These are phyloP conservation scores for Ochetophila trinervis DNA, from an alignment of 306 rosid genomes.

Conservation along the genomic window DNA sequence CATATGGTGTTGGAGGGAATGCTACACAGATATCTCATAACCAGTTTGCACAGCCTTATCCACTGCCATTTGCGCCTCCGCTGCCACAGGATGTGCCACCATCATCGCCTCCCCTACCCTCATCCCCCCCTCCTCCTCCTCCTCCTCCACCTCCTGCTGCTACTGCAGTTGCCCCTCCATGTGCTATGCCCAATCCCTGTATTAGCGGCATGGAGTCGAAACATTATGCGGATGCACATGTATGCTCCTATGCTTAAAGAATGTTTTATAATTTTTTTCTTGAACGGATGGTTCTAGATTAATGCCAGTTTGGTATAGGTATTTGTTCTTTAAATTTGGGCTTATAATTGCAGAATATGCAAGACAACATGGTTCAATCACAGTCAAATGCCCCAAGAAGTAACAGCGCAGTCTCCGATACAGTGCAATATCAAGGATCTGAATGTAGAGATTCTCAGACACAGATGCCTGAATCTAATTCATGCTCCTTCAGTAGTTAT, in stretches of 20 bases:
- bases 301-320: conserved; percentile 15
- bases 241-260: conserved; percentile 26
- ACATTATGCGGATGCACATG: conserved; percentile 48
- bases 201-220: conserved; percentile 47
- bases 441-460: conserved; percentile 64
- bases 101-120: conserved; percentile 68
- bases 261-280: neutral
- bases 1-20: conserved; percentile 36
- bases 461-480: conserved; percentile 50
- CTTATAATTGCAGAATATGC: conserved; percentile 44
- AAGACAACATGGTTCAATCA: conserved; percentile 39
- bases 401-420: conserved; percentile 51
- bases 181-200: conserved; percentile 46
- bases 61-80: conserved; percentile 45
- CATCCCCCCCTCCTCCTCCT: conserved; percentile 66
- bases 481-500: conserved; percentile 46
- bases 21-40: conserved; percentile 27
- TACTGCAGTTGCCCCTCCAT: conserved; percentile 41
- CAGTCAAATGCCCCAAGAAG: conserved; percentile 50
- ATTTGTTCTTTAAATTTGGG: conserved; percentile 27
- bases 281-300: neutral
- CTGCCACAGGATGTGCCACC: conserved; percentile 51
- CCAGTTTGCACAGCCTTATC: conserved; percentile 44
- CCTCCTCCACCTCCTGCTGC: conserved; percentile 65
- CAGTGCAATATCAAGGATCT: conserved; percentile 40